These are phyloP conservation scores for Asterophora parasitica DNA, from an alignment of 768 basidiomycete genomes.

Conservation along the genomic window DNA sequence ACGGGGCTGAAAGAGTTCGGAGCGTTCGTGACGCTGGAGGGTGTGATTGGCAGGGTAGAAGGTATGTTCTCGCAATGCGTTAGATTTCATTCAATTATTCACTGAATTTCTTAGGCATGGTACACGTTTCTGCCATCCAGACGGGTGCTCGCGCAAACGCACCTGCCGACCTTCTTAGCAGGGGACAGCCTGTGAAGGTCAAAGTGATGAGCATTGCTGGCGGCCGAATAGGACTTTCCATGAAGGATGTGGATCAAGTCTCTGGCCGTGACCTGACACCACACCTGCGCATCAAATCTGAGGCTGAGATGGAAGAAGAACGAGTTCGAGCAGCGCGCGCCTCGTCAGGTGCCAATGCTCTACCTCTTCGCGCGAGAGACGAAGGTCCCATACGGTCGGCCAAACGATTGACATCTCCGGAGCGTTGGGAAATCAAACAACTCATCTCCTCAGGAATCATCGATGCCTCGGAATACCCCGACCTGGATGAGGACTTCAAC, in stretches of 20 bases:
- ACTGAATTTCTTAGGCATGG: constrained; percentile 64
- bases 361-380: constrained; percentile 62
- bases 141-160: constrained; percentile 80
- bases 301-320: constrained; percentile 89
- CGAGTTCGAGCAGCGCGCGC: constrained; percentile 54
- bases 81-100: constrained; percentile 4
- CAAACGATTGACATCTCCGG: constrained; percentile 90
- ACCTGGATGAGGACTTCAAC: constrained; percentile 80
- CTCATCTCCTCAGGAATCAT: constrained; percentile 94
- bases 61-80: constrained; percentile 45
- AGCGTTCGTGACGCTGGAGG: constrained; percentile 88
- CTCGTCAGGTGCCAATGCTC: constrained; percentile 80
- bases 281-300: constrained; percentile 89
- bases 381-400: constrained; percentile 66
- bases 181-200: constrained; percentile 86
- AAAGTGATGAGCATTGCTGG: constrained; percentile 95
- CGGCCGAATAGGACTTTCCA: constrained; percentile 77
- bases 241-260: constrained; percentile 95
- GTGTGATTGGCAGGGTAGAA: constrained; percentile 79
- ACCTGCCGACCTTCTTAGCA: constrained; percentile 78
- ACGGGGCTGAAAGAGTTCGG: constrained; percentile 91
- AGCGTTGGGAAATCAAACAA: constrained; percentile 99
- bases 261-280: constrained; percentile 91
- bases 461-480: constrained; percentile 89
- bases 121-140: constrained; percentile 93